Conservation (phyloP, 1,284 basidiomycete species). For the Fomitopsis schrenkii region DNA sequence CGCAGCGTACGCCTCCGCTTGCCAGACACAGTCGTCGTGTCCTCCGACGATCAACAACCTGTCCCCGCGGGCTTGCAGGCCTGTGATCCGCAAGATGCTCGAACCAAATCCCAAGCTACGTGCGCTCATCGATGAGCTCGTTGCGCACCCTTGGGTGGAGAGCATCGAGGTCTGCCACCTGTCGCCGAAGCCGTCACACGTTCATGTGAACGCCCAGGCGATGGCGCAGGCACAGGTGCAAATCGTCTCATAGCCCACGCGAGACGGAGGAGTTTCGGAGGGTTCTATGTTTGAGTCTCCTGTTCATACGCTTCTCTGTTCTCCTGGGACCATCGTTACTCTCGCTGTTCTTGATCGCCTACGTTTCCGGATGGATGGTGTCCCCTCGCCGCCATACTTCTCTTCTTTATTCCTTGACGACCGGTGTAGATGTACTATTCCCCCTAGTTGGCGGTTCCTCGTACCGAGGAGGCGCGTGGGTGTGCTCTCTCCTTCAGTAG, state of each 20-base stretch:
- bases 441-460: constrained; percentile 20
- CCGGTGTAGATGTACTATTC: constrained; percentile 30
- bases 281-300: constrained; percentile 7
- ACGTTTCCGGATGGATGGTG: background rate
- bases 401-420: constrained; percentile 12
- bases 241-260: constrained; percentile 11
- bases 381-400: constrained; percentile 1
- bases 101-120: constrained; percentile 89
- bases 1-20: constrained; percentile 77
- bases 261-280: constrained; percentile 4
- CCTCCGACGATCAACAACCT: constrained; percentile 86
- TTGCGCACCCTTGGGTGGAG: constrained; percentile 82
- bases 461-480: constrained; percentile 11
- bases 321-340: background rate
- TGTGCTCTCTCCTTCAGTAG: constrained; percentile 15
- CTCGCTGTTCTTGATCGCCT: constrained; percentile 2
- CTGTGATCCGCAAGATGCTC: constrained; percentile 90
- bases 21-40: constrained; percentile 41
- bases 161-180: constrained; percentile 74
- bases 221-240: constrained; percentile 26
- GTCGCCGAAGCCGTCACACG: constrained; percentile 55
- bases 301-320: constrained; percentile 4
- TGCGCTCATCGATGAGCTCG: constrained; percentile 78
- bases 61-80: constrained; percentile 81
- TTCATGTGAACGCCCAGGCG: constrained; percentile 41